Percentiles rank a stretch among this genome's conserved stretches.
phyloP scores from a whole-genome alignment of 1,139 yeast genomes.

The Suhomyces maxii region DNA sequence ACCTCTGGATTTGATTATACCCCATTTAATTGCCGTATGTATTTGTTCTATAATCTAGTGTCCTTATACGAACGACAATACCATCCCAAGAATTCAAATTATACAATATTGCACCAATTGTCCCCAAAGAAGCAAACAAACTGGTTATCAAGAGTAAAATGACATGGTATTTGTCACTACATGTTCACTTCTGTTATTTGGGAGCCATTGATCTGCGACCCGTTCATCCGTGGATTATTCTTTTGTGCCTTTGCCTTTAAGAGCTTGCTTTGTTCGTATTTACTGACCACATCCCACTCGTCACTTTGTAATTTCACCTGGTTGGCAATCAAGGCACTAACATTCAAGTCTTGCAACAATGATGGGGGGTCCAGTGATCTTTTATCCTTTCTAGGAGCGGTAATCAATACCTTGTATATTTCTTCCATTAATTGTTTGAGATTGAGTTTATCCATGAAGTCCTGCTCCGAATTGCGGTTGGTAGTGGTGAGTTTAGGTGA shows the following conservation, averaged over 20 bases:
- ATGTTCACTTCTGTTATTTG: too few relatives aligned
- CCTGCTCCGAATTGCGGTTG: slow-evolving; percentile 4
- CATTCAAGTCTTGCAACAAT: slow-evolving; percentile 23
- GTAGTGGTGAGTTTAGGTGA: not conserved
- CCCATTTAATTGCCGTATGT: too few relatives aligned
- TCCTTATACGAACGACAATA: too few relatives aligned
- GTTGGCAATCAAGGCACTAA: slow-evolving; percentile 24
- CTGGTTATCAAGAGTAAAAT: too few relatives aligned
- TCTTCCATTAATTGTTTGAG: slow-evolving; percentile 17
- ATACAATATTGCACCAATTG: too few relatives aligned
- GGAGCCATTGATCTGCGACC: slow-evolving; percentile 9
- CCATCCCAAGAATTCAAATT: too few relatives aligned
- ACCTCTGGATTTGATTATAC: too few relatives aligned
- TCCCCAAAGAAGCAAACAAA: too few relatives aligned
- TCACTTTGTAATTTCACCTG: slow-evolving; percentile 35
- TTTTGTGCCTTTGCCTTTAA: not conserved
- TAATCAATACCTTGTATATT: slow-evolving; percentile 14
- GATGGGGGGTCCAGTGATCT: slow-evolving; percentile 12
- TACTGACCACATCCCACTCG: slow-evolving; percentile 48
- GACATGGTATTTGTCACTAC: too few relatives aligned
- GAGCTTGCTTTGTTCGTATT: slow-evolving; percentile 8
- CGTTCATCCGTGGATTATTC: not conserved
- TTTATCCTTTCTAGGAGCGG: slow-evolving; percentile 3
- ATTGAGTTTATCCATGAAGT: slow-evolving; percentile 6
- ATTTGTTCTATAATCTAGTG: too few relatives aligned